Evolutionary conservation across 768 basidiomycete genomes (phyloP), one percentile per base, ranked within the genome.

Genomic region (Boletus barrowsii): DNA sequence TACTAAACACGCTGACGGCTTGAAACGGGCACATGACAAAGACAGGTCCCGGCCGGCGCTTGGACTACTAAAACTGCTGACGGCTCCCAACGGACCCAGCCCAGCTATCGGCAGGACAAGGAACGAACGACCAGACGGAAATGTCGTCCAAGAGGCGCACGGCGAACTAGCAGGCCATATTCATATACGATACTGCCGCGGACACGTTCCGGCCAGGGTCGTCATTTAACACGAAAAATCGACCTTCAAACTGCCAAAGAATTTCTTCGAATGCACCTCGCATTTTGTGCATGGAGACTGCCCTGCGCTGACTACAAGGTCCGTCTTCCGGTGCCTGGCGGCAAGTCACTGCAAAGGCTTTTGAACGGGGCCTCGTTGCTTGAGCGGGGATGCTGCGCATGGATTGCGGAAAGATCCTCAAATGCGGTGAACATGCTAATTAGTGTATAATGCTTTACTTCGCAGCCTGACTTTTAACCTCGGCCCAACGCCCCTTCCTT

Each of bases 331-430:
- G 33, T 35, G 0, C 33, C 33, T 35, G 33, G 14, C 33, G 1
- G 33, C 33, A 14, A 14, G 3, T 35, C 33, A 14, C 14, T 35
- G 33, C 33, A 35, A 14, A 11, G 49, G 29, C 0, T 14, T 53
- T 44, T n/a, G 24, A 49, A 24, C n/a, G 47, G 55, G 45, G 9
- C 26, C n/a, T 11, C 47, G 49, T 24, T 35, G 35, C 7, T 57
- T 60, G 68, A 70, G 68, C 40, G 64, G 68, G 70, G 70, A 70
- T 70, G 44, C 47, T 59, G 46, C 47, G 50, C 17, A 53, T 70
- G 47, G 42, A 69, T 71, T 69, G 58, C 57, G 10, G 49, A 2
- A 37, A 53, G 46, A 51, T 30, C 35, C 53, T 46, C 55, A 51
- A 58, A 61, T 62, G 62, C 59, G 47, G 52, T 64, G 51, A 51